Percentiles rank a stretch among this genome's conserved stretches.
phyloP scores from a whole-genome alignment of 2,329 filamentous ascomycete species.

The Alternaria angustiovoidea region DNA sequence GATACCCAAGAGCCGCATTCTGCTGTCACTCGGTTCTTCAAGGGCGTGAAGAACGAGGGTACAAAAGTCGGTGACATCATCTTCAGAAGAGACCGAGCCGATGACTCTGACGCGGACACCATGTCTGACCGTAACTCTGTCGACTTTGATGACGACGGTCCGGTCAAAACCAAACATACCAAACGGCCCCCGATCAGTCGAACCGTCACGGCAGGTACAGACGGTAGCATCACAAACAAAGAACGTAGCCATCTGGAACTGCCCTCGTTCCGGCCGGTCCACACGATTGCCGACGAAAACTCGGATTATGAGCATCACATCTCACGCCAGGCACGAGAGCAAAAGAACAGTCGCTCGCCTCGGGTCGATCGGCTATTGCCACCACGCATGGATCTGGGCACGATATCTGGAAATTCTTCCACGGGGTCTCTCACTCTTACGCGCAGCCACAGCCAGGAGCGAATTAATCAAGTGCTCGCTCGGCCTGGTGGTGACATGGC shows the following conservation, averaged over 20 bases:
- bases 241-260: conserved; percentile 45
- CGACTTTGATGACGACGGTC: conserved; percentile 43
- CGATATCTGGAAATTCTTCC: conserved; percentile 36
- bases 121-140: conserved; percentile 56
- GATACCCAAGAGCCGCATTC: conserved; percentile 58
- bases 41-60: conserved; percentile 73
- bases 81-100: conserved; percentile 63
- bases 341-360: conserved; percentile 49
- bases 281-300: conserved; percentile 30
- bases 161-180: conserved; percentile 18
- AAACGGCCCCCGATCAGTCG: conserved; percentile 43
- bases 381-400: conserved; percentile 58
- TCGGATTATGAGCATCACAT: conserved; percentile 50
- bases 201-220: conserved; percentile 35
- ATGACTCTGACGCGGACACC: conserved; percentile 57
- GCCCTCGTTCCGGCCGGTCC: conserved; percentile 44
- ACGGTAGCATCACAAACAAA: conserved; percentile 33
- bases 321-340: conserved; percentile 52
- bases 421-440: conserved; percentile 31
- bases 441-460: conserved; percentile 33
- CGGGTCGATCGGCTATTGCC: conserved; percentile 57
- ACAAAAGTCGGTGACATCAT: conserved; percentile 69
- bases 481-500: conserved; percentile 40
- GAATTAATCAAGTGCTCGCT: conserved; percentile 44
- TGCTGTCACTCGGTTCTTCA: conserved; percentile 77